These are phyloP conservation scores for Plenodomus tracheiphilus DNA, from an alignment of 2,329 filamentous ascomycete genomes.

Conservation along the genomic window DNA sequence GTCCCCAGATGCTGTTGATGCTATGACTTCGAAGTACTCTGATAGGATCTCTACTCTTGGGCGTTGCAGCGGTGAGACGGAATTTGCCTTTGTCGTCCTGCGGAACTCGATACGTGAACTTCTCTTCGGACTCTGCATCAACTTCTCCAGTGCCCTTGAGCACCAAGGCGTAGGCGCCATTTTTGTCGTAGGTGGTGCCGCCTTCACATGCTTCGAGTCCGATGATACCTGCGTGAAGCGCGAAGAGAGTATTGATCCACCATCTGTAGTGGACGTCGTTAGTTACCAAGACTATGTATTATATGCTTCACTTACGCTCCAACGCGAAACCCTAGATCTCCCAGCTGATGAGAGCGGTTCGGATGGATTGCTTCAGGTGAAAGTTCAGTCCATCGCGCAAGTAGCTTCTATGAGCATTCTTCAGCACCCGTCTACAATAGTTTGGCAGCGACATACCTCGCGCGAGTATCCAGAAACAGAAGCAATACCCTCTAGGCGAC, in stretches of 20 bases:
- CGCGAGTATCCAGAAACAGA: constrained; percentile 43
- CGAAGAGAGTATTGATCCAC: constrained; percentile 56
- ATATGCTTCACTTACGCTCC: constrained; percentile 46
- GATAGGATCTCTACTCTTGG: constrained; percentile 46
- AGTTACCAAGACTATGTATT: not conserved
- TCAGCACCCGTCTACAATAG: not conserved
- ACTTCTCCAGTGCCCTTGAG: constrained; percentile 48
- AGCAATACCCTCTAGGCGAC: constrained; percentile 49
- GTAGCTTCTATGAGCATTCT: constrained; percentile 28
- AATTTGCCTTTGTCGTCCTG: constrained; percentile 49
- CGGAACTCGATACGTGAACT: constrained; percentile 48
- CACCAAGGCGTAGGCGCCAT: constrained; percentile 52
- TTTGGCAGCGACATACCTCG: constrained; percentile 31
- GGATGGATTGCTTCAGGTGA: constrained; percentile 36
- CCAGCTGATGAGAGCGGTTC: constrained; percentile 40
- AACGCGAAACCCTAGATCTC: constrained; percentile 51
- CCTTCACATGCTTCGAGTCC: constrained; percentile 47
- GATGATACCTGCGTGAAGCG: constrained; percentile 53
- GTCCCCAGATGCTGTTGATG: constrained; percentile 50
- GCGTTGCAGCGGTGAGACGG: constrained; percentile 48
- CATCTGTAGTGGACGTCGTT: constrained; percentile 44
- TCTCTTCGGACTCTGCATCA: constrained; percentile 34
- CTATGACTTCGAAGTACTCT: constrained; percentile 51
- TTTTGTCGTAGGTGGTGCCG: constrained; percentile 47
- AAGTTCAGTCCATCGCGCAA: constrained; percentile 36